A percentile compares a stretch with the other conserved stretches of the same genome.
Evolutionary conservation across 2,329 filamentous ascomycete genomes (phyloP).

Genomic region (Aspergillus felis): DNA sequence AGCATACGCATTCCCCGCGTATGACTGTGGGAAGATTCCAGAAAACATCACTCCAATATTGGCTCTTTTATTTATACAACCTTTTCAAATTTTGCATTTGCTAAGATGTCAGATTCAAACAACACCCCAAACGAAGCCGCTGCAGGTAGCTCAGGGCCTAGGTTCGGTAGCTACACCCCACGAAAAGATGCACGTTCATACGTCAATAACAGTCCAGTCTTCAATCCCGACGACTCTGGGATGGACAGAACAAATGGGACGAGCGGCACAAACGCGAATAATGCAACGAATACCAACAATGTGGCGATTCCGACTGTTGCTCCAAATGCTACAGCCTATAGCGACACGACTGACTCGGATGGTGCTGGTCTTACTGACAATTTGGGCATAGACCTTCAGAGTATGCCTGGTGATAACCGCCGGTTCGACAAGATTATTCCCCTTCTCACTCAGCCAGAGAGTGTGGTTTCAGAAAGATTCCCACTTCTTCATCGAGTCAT

Average conservation of each 20-base stretch:
- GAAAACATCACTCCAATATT: background rate
- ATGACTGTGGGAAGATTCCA: background rate
- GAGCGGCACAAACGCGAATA: background rate
- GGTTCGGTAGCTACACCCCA: background rate
- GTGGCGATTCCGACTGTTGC: background rate
- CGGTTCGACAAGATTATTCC: background rate
- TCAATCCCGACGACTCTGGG: background rate
- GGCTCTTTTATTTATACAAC: background rate
- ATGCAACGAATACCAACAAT: background rate
- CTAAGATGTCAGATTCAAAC: background rate
- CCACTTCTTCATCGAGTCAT: conserved; percentile 12
- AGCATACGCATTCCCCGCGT: background rate
- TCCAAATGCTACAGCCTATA: background rate
- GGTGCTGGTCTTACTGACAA: background rate
- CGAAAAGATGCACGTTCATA: background rate
- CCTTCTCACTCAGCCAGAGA: conserved; percentile 9
- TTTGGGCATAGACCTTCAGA: background rate
- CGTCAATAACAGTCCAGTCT: background rate
- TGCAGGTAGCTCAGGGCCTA: background rate
- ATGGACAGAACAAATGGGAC: background rate
- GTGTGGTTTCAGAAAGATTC: conserved; percentile 3
- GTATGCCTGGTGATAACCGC: background rate
- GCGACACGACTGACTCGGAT: background rate
- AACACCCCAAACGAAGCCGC: background rate
- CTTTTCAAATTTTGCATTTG: background rate